These are phyloP conservation scores for Telfairia occidentalis DNA, from an alignment of 331 rosid genomes.

Conservation along the genomic window DNA sequence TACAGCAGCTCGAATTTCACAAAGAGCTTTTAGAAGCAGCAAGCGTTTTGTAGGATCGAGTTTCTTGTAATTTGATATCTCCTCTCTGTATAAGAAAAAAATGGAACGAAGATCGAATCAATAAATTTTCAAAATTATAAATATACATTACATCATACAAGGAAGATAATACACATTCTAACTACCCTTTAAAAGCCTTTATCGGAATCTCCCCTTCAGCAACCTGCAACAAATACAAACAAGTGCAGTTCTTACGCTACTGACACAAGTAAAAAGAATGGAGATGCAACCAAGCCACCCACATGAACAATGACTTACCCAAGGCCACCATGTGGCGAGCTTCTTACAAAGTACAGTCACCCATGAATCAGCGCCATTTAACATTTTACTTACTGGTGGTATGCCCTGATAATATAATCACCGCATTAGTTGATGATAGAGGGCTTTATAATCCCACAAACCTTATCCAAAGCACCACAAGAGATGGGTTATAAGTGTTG, in stretches of 20 bases:
- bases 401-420: conserved; percentile 44
- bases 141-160: not conserved
- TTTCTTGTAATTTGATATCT: conserved; percentile 52
- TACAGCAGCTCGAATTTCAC: conserved; percentile 85
- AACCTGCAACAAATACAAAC: conserved; percentile 37
- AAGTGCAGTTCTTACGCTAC: not conserved
- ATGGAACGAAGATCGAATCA: not conserved
- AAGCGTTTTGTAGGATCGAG: conserved; percentile 63
- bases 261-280: not conserved
- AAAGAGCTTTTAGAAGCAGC: conserved; percentile 62
- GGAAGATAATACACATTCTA: not conserved
- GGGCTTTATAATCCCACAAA: not conserved
- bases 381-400: conserved; percentile 51
- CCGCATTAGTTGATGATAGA: conserved; percentile 6
- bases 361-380: conserved; percentile 58
- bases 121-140: not conserved
- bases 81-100: conserved; percentile 55
- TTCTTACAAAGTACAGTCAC: conserved; percentile 63
- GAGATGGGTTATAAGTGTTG: not conserved
- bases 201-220: conserved; percentile 83
- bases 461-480: not conserved
- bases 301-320: conserved; percentile 44
- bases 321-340: conserved; percentile 73
- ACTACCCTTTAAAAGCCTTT: conserved; percentile 60
- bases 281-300: not conserved